Base-by-base conservation (phyloP, 768 basidiomycete genomes). In the Termitomyces sp. region DNA sequence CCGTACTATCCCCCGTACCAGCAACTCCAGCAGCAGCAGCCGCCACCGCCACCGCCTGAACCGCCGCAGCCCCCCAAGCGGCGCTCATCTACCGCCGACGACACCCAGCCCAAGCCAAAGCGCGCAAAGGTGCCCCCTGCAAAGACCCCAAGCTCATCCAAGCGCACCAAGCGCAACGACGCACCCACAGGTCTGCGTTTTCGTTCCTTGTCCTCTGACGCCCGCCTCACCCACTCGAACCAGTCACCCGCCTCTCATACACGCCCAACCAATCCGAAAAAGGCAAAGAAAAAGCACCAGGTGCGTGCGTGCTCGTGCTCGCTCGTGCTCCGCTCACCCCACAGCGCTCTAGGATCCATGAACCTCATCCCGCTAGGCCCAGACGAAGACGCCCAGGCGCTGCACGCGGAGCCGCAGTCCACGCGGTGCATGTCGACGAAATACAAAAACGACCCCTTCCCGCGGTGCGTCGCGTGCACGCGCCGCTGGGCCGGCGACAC, bases 401-500 rank as follows among this genome's bases (percentile, higher is more conserved):
- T 84, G 41, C 76, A 82, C 46, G 84, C 86, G 4, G 91, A 93
- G 67, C 75, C 88, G 28, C 91, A 93, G 59, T 86, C 84, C 61
- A 86, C 89, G 2, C 82, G 91, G 5, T 93, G 91, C 74, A 93
- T 93, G 91, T 91, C 90, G 0, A 88, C 84, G 65, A 81, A 88
- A 50, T 92, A 91, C 69, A 82, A 82, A 61, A 73, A 77, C 47
- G 88, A 91, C 63, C 77, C 80, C 54, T 89, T 91, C 71, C 88
- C 90, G 43, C 85, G 88, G 14, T 93, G 91, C 66, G 87, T 92
- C 38, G 87, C 89, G 3, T 93, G 91, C 70, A 91, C 87, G 36
- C 86, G 91, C 44, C 86, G 91, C 26, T 92, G 91, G 90, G 89
- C 89, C 0, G 90, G 91, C 43, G 91, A 93, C 68, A 91, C 89